Evolutionary conservation across 352 stramenopile species (phyloP).

Genomic region (Phytophthora crassamura): DNA sequence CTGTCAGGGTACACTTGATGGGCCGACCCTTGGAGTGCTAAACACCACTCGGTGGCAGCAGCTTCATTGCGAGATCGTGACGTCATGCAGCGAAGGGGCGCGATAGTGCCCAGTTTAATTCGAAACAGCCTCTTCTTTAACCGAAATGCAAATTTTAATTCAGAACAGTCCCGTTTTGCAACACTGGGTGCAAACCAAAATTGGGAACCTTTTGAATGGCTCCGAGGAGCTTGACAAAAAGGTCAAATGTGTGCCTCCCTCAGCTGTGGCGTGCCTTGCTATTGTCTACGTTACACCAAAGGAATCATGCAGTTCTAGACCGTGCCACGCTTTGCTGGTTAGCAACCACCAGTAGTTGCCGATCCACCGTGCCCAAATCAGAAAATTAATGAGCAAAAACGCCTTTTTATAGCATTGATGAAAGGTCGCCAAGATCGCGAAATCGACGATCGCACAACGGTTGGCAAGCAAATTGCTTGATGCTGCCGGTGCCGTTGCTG

Average conservation of each 20-base stretch:
- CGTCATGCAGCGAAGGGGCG: conserved; percentile 13
- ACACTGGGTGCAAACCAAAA: neutral
- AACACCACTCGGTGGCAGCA: conserved; percentile 22
- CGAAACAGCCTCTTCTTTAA: no score
- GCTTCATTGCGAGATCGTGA: conserved; percentile 5
- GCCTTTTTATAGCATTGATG: conserved; percentile 1
- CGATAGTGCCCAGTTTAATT: neutral
- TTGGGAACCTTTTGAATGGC: neutral
- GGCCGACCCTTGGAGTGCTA: neutral
- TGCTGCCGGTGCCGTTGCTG: neutral
- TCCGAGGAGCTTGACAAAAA: no score
- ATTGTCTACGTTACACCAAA: no score
- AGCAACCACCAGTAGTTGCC: no score
- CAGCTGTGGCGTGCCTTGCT: no score
- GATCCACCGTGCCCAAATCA: no score
- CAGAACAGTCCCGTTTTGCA: no score
- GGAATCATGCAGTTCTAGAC: no score
- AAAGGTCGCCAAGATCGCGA: conserved; percentile 20
- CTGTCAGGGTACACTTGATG: no score
- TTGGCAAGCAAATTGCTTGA: neutral
- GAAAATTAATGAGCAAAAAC: neutral
- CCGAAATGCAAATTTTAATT: neutral
- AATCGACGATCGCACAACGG: conserved; percentile 17
- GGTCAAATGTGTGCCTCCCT: no score
- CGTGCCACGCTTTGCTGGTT: no score